Base-by-base conservation (phyloP, 352 stramenopile genomes). In the Phytophthora colocasiae region DNA sequence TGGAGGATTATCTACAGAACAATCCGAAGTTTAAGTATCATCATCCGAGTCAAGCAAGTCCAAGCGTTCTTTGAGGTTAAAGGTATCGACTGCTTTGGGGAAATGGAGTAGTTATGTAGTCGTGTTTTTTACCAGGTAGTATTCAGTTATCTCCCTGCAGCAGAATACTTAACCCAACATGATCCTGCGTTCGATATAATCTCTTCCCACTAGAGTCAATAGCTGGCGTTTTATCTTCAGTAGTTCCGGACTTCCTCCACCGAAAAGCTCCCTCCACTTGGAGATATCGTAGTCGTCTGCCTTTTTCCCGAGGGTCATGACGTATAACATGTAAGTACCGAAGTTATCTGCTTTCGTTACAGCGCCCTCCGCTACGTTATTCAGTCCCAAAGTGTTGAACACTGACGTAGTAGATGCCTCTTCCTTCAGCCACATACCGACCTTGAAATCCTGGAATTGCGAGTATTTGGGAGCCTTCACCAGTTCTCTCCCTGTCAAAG, bases 391-490 rank as follows among this genome's bases (percentile, higher is more conserved):
- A 36, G 31, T 36, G 31, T 36, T 36, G 31, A 36, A 11, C 31
- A 36, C 31, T 36, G 31, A 14, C 40, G 40, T 46, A 2, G 40
- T 29, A 22, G n/a, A 6, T 12, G 40, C 17, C 10, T 8, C 9
- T 14, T 46, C n/a, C 6, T 46, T 46, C 7, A 46, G 40, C 40
- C 40, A 46, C 15, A 17, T n/a, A n/a, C 9, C 40, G n/a, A 46
- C 17, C n/a, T 46, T 29, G 22, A 46, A 46, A 15, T 46, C 22
- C 40, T 46, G 40, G 40, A 46, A 46, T 4, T 46, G 17, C 40
- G 40, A 15, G 40, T 46, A 27, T 3, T 46, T 26, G 3, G 40
- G 9, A 9, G 31, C 31, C 0, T 12, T 14, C 31, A 12, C 9
- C n/a, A 46, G 40, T 6, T n/a, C 40, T 46, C 29, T 6, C 22